Evolutionary conservation across 2,329 filamentous ascomycete species (phyloP).

Genomic region (Coniochaeta hoffmannii): DNA sequence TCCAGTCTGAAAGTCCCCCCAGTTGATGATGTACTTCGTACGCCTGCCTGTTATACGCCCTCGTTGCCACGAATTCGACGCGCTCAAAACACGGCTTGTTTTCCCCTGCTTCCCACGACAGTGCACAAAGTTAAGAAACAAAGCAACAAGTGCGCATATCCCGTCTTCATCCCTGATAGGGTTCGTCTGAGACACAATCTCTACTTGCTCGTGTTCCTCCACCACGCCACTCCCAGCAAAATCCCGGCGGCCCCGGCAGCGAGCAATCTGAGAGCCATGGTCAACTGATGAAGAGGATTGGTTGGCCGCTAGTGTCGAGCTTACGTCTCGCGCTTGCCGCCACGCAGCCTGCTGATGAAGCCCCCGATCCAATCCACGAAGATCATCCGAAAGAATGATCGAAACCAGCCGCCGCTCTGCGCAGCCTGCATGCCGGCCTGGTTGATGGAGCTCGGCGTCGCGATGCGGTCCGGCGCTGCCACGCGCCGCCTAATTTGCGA

Average conservation of each 20-base stretch:
- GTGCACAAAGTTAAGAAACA: background rate
- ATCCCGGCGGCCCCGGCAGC: background rate
- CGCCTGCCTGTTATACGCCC: background rate
- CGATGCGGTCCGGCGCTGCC: conserved; percentile 7
- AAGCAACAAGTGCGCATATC: background rate
- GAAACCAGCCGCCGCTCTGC: conserved; percentile 23
- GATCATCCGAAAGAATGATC: conserved; percentile 23
- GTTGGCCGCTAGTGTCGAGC: conserved; percentile 5
- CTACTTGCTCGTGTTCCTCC: background rate
- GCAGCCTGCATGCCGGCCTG: conserved; percentile 10
- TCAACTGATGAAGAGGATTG: background rate
- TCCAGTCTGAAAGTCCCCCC: background rate
- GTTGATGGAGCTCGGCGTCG: conserved; percentile 14
- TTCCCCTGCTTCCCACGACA: background rate
- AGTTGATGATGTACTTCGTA: too few species aligned
- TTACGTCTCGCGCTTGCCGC: conserved; percentile 23
- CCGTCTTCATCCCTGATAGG: background rate
- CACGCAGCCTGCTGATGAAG: conserved; percentile 23
- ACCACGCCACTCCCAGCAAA: background rate
- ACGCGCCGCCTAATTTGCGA: conserved; percentile 12
- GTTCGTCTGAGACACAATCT: background rate
- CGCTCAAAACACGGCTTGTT: background rate
- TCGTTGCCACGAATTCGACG: background rate
- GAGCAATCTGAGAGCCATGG: background rate
- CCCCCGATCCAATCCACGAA: conserved; percentile 32